Evolutionary conservation across 2,329 filamentous ascomycete genomes (phyloP).

Genomic region (Ophiostoma australiae): DNA sequence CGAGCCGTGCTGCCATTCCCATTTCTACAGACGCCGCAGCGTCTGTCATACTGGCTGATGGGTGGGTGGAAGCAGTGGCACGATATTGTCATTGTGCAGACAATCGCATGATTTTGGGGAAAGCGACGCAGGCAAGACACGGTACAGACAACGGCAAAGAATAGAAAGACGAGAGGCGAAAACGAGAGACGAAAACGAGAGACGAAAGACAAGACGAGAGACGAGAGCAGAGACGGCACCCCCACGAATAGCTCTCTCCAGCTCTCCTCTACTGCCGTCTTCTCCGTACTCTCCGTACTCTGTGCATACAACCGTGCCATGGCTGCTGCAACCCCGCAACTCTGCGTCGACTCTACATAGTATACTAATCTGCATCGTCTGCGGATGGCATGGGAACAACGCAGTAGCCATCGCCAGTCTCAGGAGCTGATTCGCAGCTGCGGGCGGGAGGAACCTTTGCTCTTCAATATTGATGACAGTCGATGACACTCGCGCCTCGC

Average conservation of each 20-base stretch:
- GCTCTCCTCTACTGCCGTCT: not conserved
- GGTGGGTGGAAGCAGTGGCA: not conserved
- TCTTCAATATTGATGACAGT: not conserved
- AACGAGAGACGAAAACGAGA: not conserved
- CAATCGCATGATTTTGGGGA: not conserved
- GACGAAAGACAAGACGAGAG: no score
- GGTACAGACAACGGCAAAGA: not conserved
- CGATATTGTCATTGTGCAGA: not conserved
- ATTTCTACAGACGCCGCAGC: not conserved
- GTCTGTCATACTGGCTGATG: slow-evolving; percentile 6
- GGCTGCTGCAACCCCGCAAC: slow-evolving; percentile 2
- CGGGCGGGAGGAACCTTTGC: not conserved
- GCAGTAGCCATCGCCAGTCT: not conserved
- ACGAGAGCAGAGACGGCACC: not conserved
- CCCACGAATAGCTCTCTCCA: not conserved
- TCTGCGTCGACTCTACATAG: not conserved
- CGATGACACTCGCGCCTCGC: not conserved
- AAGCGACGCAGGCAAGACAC: not conserved
- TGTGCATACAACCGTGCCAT: slow-evolving; percentile 7
- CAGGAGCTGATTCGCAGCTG: not conserved
- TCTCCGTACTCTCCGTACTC: not conserved
- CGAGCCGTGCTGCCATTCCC: not conserved
- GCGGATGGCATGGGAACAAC: no score
- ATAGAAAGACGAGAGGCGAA: not conserved
- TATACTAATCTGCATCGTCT: not conserved